These are phyloP conservation scores for Pyrenopolyporus hunteri DNA, from an alignment of 495 filamentous ascomycete genomes.

Conservation along the genomic window DNA sequence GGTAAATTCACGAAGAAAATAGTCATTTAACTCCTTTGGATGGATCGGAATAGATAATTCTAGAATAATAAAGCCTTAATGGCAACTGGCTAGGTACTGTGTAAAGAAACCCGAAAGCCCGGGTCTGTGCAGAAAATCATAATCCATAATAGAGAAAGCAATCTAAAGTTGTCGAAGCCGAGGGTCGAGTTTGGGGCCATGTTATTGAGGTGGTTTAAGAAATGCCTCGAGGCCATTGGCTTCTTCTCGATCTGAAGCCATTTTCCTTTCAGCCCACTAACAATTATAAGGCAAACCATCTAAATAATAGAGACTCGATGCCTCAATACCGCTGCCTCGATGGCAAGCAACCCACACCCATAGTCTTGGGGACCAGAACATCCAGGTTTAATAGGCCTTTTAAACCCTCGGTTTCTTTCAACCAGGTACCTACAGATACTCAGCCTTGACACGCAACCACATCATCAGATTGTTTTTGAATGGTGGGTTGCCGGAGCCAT, in stretches of 20 bases:
- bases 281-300: constrained; percentile 4
- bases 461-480: too few species aligned
- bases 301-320: neutral
- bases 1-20: too few species aligned
- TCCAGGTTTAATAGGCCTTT: too few species aligned
- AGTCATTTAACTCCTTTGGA: neutral
- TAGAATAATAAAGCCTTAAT: constrained; percentile 3
- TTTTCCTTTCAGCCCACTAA: neutral
- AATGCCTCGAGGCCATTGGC: constrained; percentile 15
- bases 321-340: too few species aligned
- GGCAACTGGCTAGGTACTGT: neutral
- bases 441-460: too few species aligned
- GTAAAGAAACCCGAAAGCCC: neutral
- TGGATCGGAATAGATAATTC: constrained; percentile 10
- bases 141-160: neutral
- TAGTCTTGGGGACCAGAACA: too few species aligned
- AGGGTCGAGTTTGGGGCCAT: neutral
- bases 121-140: neutral
- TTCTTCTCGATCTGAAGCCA: constrained; percentile 6
- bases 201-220: neutral
- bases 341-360: too few species aligned
- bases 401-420: too few species aligned
- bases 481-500: too few species aligned
- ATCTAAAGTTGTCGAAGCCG: neutral
- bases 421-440: too few species aligned